Evolutionary conservation across 2,329 filamentous ascomycete genomes (phyloP).

Genomic region (Davidsoniella neocaledoniae): DNA sequence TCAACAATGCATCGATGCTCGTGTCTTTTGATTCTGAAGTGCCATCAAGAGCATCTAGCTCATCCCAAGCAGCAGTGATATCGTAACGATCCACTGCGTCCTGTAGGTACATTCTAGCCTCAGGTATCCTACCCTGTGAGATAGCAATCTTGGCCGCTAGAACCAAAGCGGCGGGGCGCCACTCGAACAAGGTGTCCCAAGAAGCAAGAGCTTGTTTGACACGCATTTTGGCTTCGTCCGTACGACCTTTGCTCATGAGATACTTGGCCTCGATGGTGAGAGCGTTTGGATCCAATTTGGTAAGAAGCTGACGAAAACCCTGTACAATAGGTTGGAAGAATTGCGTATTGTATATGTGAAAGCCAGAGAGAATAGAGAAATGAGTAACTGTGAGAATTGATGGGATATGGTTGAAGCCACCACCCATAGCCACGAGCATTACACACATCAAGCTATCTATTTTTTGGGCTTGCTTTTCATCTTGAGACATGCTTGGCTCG

Average conservation of each 20-base stretch:
- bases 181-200: slow-evolving; percentile 11
- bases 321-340: neutral
- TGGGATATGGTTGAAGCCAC: neutral
- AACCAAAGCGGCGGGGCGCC: slow-evolving; percentile 5
- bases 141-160: neutral
- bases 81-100: no score
- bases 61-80: no score
- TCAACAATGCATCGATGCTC: no score
- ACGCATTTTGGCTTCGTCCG: no score
- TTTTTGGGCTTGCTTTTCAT: no score
- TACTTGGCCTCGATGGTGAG: slow-evolving; percentile 19
- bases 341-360: slow-evolving; percentile 16
- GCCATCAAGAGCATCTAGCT: no score
- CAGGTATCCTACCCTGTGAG: no score
- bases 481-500: no score
- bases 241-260: neutral
- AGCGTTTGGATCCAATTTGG: slow-evolving; percentile 20
- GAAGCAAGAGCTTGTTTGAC: neutral
- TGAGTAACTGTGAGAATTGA: slow-evolving; percentile 5
- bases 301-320: neutral
- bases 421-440: no score
- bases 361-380: slow-evolving; percentile 14
- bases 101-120: no score
- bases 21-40: no score
- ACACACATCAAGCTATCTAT: no score